Evolutionary conservation across 257 asterid genomes (phyloP).

Genomic region (Jasminum sambac): DNA sequence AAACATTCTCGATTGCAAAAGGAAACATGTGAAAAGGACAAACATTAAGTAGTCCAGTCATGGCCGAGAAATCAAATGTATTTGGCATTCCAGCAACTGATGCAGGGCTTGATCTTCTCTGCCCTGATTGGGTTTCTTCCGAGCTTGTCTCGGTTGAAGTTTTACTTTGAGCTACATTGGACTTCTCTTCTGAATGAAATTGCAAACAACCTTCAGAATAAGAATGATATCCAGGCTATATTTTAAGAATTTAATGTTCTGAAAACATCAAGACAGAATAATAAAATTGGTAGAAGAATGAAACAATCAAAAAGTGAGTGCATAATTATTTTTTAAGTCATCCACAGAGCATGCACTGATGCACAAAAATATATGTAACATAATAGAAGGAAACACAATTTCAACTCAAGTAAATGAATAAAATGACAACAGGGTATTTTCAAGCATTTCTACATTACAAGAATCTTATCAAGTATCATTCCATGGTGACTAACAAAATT

Average conservation of each 20-base stretch:
- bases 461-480: background rate
- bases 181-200: constrained; percentile 51
- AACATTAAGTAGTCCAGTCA: constrained; percentile 88
- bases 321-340: background rate
- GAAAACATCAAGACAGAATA: background rate
- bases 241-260: background rate
- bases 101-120: constrained; percentile 6
- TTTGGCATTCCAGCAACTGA: constrained; percentile 17
- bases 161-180: constrained; percentile 45
- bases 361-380: background rate
- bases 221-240: background rate
- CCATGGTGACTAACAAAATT: background rate
- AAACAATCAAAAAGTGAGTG: background rate
- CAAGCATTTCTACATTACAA: background rate
- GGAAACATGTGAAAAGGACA: constrained; percentile 2
- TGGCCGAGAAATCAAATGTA: constrained; percentile 27
- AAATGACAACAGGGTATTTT: background rate
- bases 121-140: constrained; percentile 47
- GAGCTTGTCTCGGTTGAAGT: constrained; percentile 34
- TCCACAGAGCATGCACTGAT: background rate
- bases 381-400: background rate
- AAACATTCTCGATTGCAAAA: background rate
- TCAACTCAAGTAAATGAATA: background rate
- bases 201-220: background rate
- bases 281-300: background rate